These are phyloP conservation scores for Erucastrum elatum DNA, from an alignment of 345 rosid species.

Conservation along the genomic window DNA sequence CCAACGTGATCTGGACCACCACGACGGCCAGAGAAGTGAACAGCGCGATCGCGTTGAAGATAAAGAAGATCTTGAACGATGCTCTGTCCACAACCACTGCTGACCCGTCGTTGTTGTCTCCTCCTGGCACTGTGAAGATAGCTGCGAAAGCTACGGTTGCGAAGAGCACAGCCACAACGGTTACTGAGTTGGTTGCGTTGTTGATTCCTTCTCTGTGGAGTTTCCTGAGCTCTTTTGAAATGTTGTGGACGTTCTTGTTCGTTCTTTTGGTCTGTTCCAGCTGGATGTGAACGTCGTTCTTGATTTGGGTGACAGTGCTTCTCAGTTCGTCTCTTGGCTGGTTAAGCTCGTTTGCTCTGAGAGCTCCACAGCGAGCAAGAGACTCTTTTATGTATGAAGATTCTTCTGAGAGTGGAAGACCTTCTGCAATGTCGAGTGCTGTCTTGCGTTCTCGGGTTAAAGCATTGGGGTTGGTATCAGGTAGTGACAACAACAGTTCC, in stretches of 20 bases:
- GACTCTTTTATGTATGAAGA: slow-evolving; percentile 71
- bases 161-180: slow-evolving; percentile 95
- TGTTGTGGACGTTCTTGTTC: slow-evolving; percentile 90
- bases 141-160: slow-evolving; percentile 98
- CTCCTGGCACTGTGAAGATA: slow-evolving; percentile 93
- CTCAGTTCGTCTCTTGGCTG: slow-evolving; percentile 95
- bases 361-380: slow-evolving; percentile 69
- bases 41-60: slow-evolving; percentile 89
- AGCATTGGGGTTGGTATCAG: slow-evolving; percentile 85
- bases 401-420: slow-evolving; percentile 79
- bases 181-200: slow-evolving; percentile 92
- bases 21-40: slow-evolving; percentile 96
- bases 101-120: slow-evolving; percentile 58
- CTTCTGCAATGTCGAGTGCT: slow-evolving; percentile 92
- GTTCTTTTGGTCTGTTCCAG: slow-evolving; percentile 93
- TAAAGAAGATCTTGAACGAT: slow-evolving; percentile 87
- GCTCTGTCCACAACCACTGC: slow-evolving; percentile 63
- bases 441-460: slow-evolving; percentile 89
- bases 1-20: slow-evolving; percentile 91
- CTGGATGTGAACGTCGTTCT: slow-evolving; percentile 94
- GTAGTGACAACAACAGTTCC: slow-evolving; percentile 72
- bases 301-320: slow-evolving; percentile 84
- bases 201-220: slow-evolving; percentile 96
- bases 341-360: slow-evolving; percentile 91
- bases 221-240: slow-evolving; percentile 92